A percentile compares a stretch with the other conserved stretches of the same genome.
phyloP scores from a whole-genome alignment of 2,329 filamentous ascomycete species.

The Esteya vermicola region DNA sequence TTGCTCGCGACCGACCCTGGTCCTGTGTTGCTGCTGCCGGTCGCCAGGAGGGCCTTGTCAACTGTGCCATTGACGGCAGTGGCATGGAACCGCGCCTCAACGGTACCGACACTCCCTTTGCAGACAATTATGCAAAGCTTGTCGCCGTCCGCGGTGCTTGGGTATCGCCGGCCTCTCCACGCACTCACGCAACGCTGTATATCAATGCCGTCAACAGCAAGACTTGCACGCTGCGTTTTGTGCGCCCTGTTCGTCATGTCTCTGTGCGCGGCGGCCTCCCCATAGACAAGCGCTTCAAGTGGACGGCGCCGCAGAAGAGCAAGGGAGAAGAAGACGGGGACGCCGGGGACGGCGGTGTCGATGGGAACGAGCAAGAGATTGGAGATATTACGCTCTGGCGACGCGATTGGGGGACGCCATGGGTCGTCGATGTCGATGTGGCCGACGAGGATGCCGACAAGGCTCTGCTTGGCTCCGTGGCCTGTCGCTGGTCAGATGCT shows the following conservation, averaged over 20 bases:
- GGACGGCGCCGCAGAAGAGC: too few species aligned
- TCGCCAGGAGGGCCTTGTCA: conserved; percentile 35
- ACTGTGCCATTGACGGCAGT: conserved; percentile 58
- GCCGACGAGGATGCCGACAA: conserved; percentile 9
- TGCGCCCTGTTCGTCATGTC: conserved; percentile 51
- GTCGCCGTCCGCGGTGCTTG: too few species aligned
- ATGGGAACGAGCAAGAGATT: conserved; percentile 29
- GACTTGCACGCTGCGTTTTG: conserved; percentile 60
- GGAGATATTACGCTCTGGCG: conserved; percentile 67
- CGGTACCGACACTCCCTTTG: conserved; percentile 48
- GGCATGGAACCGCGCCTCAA: conserved; percentile 15
- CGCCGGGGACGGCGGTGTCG: too few species aligned
- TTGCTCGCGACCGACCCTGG: conserved; percentile 47
- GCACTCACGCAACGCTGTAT: conserved; percentile 43
- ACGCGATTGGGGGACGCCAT: conserved; percentile 61
- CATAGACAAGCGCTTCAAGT: conserved; percentile 45
- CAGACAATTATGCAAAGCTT: conserved; percentile 38
- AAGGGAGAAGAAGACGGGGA: too few species aligned
- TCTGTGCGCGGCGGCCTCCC: conserved; percentile 45
- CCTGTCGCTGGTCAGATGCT: conserved; percentile 79
- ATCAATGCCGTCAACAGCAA: conserved; percentile 64
- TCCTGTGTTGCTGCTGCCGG: conserved; percentile 29
- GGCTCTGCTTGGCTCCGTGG: conserved; percentile 46
- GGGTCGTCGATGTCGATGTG: conserved; percentile 65
- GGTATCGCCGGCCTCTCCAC: conserved; percentile 34